A percentile compares a stretch with the other conserved stretches of the same genome.
Conservation (phyloP, 306 rosid species). For the Citrullus colocynthis region DNA sequence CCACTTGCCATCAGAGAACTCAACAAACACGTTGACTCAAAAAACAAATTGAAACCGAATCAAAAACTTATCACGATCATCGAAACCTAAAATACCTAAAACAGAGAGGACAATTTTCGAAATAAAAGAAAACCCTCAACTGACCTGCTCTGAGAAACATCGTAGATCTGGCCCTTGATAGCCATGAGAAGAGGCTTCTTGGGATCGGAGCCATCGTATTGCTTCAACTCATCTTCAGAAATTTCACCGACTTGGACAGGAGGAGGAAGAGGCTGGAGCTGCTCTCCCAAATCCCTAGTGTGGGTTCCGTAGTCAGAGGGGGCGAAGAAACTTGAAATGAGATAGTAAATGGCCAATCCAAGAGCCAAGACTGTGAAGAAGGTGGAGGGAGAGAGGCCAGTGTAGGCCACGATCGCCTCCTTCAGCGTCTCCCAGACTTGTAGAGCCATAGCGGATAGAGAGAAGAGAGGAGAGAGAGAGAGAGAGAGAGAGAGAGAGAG, state of each 20-base stretch:
- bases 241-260: conserved; percentile 94
- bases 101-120: background rate
- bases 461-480: background rate
- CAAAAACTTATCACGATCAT: background rate
- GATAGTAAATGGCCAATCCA: conserved; percentile 41
- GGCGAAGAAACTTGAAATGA: conserved; percentile 50
- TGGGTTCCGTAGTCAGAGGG: conserved; percentile 14
- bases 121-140: background rate
- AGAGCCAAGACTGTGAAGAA: conserved; percentile 67
- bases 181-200: conserved; percentile 85
- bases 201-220: conserved; percentile 63
- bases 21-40: background rate
- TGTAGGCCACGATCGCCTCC: conserved; percentile 64
- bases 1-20: background rate
- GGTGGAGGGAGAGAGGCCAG: conserved; percentile 76
- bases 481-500: background rate
- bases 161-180: conserved; percentile 96
- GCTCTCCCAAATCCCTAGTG: conserved; percentile 22
- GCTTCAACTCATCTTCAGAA: conserved; percentile 53
- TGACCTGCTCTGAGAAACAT: conserved; percentile 88
- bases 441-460: conserved; percentile 37
- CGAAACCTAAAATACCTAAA: conserved; percentile 11
- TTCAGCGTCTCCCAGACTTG: conserved; percentile 77
- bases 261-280: conserved; percentile 53
- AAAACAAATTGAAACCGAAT: background rate